Percentiles rank a stretch among this genome's conserved stretches.
These are phyloP conservation scores for Colletotrichum navitas DNA, from an alignment of 2,329 filamentous ascomycete species.

Conservation along the genomic window DNA sequence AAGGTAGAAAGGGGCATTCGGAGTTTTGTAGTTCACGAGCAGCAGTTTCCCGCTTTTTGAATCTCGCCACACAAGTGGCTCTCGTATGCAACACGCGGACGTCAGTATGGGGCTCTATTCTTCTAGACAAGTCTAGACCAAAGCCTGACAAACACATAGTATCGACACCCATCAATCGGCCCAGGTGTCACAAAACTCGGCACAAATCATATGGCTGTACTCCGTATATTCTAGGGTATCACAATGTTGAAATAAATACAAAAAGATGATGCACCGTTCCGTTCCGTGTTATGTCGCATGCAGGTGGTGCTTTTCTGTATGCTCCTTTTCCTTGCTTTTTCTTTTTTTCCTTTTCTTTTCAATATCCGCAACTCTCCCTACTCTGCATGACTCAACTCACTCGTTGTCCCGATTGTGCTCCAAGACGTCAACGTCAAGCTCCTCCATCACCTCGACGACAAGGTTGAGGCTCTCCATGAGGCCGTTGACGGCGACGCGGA, in stretches of 20 bases:
- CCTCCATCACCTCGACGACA: slow-evolving; percentile 89
- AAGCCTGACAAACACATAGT: slow-evolving; percentile 6
- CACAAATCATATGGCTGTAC: slow-evolving; percentile 22
- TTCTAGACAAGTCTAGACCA: slow-evolving; percentile 16
- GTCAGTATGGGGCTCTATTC: slow-evolving; percentile 13
- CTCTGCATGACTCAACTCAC: not conserved
- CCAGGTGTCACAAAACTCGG: slow-evolving; percentile 22
- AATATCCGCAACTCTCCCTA: not conserved
- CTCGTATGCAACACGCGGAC: slow-evolving; percentile 8
- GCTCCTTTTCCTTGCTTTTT: not conserved
- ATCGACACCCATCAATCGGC: slow-evolving; percentile 1
- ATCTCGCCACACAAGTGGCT: slow-evolving; percentile 3
- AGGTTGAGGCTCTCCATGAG: slow-evolving; percentile 93
- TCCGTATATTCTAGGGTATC: slow-evolving; percentile 38
- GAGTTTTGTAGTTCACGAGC: slow-evolving; percentile 15
- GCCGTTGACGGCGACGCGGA: slow-evolving; percentile 94
- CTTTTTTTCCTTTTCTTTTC: not conserved
- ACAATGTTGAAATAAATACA: slow-evolving; percentile 24
- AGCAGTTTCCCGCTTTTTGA: slow-evolving; percentile 6
- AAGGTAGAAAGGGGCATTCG: slow-evolving; percentile 22
- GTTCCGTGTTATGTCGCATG: slow-evolving; percentile 15
- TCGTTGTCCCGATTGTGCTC: slow-evolving; percentile 46
- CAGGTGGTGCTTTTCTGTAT: not conserved
- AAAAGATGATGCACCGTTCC: slow-evolving; percentile 29
- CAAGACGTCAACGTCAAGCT: slow-evolving; percentile 87